These are phyloP conservation scores for Arachis hypogaea DNA, from an alignment of 306 rosid genomes.

Conservation along the genomic window DNA sequence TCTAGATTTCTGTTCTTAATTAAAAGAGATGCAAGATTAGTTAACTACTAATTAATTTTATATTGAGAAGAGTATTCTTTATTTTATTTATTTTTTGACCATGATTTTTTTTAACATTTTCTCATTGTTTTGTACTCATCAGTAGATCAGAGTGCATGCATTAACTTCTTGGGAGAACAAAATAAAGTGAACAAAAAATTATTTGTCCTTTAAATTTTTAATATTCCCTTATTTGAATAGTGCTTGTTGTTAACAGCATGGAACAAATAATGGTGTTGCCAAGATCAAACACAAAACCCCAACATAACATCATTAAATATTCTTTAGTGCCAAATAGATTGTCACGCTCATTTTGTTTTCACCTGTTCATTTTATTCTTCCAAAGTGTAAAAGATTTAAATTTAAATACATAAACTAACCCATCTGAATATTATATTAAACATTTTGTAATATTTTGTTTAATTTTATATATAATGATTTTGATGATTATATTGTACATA, in stretches of 20 bases:
- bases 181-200: constrained; percentile 28
- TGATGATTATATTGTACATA: no score
- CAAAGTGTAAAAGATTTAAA: neutral
- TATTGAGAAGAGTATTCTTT: neutral
- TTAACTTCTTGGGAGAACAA: constrained; percentile 30
- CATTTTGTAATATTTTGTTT: no score
- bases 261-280: constrained; percentile 7
- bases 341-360: neutral
- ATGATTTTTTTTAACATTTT: neutral
- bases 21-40: neutral
- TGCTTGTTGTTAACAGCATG: neutral
- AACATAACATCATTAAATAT: constrained; percentile 3
- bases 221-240: constrained; percentile 14
- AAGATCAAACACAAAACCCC: constrained; percentile 3
- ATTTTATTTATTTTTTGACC: no score
- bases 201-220: constrained; percentile 19
- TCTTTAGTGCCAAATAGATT: neutral
- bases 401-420: no score
- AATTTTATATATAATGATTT: no score
- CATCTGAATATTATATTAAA: no score
- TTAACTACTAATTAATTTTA: neutral
- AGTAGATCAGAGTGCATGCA: constrained; percentile 26
- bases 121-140: neutral
- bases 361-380: neutral
- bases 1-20: neutral